These are phyloP conservation scores for Acidomyces sp. DNA, from an alignment of 495 filamentous ascomycete genomes.

Conservation along the genomic window DNA sequence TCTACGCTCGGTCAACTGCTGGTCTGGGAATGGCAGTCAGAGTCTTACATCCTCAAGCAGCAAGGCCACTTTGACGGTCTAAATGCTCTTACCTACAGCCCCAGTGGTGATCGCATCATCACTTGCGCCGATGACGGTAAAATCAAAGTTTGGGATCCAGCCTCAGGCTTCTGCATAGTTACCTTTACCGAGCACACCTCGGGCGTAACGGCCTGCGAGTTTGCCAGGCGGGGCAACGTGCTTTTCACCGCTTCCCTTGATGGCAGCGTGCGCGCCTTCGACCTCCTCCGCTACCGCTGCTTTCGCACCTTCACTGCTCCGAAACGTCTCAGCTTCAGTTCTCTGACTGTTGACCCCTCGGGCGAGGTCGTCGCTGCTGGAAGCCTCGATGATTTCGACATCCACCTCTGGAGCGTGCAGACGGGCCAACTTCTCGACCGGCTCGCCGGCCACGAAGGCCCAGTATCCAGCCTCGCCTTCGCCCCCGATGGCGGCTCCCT, in stretches of 20 bases:
- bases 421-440: conserved; percentile 90
- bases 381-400: conserved; percentile 88
- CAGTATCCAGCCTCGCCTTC: conserved; percentile 75
- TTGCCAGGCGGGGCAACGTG: conserved; percentile 85
- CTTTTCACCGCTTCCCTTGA: conserved; percentile 90
- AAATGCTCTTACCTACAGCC: conserved; percentile 85
- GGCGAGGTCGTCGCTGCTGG: conserved; percentile 93
- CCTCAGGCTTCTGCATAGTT: conserved; percentile 92
- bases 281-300: conserved; percentile 89
- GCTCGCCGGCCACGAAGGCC: conserved; percentile 84
- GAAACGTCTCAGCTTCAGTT: conserved; percentile 80
- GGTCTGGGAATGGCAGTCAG: conserved; percentile 99
- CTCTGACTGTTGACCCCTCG: conserved; percentile 87
- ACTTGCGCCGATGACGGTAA: conserved; percentile 93
- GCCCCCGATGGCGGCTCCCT: conserved; percentile 70
- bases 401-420: conserved; percentile 96
- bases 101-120: conserved; percentile 82
- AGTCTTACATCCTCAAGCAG: conserved; percentile 97
- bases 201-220: conserved; percentile 89
- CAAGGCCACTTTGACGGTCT: conserved; percentile 96
- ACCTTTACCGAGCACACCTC: conserved; percentile 96
- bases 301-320: conserved; percentile 94
- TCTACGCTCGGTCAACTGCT: conserved; percentile 87
- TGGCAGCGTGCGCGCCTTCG: conserved; percentile 89
- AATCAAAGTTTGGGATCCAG: conserved; percentile 94